phyloP scores from a whole-genome alignment of 2,329 filamentous ascomycete species.

The Sarocladiaceae sp. region DNA sequence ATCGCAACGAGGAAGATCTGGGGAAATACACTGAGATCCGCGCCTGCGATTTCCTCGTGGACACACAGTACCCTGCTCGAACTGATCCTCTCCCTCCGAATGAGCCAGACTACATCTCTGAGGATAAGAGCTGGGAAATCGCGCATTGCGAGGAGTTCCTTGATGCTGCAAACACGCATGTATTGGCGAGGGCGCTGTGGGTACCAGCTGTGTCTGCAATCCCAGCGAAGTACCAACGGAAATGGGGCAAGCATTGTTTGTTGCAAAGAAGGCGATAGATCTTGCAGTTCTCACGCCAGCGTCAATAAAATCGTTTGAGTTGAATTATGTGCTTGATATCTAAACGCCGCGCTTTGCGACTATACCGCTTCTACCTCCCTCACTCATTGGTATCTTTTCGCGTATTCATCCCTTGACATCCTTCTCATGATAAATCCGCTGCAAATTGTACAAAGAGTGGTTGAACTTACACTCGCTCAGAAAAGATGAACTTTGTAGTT shows the following conservation, averaged over 20 bases:
- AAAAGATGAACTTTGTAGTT: not conserved
- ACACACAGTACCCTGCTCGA: conserved; percentile 70
- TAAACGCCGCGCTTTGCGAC: too few relatives aligned
- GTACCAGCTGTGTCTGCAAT: conserved; percentile 68
- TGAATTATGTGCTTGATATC: too few relatives aligned
- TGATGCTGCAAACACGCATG: conserved; percentile 69
- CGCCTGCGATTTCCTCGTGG: conserved; percentile 79
- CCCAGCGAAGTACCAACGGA: conserved; percentile 64
- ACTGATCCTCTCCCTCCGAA: conserved; percentile 50
- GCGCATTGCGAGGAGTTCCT: conserved; percentile 76
- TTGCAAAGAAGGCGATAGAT: conserved; percentile 51
- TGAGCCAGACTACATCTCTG: conserved; percentile 77
- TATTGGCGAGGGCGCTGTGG: conserved; percentile 76
- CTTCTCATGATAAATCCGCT: too few relatives aligned
- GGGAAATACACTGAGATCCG: conserved; percentile 79
- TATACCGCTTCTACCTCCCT: too few relatives aligned
- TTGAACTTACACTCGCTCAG: too few relatives aligned
- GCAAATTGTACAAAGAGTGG: too few relatives aligned
- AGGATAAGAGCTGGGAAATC: conserved; percentile 71
- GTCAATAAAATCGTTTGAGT: too few relatives aligned
- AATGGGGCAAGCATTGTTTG: conserved; percentile 88
- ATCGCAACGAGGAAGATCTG: conserved; percentile 80
- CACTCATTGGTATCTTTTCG: too few relatives aligned
- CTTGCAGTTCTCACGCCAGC: too few relatives aligned
- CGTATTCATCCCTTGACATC: too few relatives aligned